Evolutionary conservation across 83 land plant genomes (phyloP).

Genomic region (Larix sibirica): DNA sequence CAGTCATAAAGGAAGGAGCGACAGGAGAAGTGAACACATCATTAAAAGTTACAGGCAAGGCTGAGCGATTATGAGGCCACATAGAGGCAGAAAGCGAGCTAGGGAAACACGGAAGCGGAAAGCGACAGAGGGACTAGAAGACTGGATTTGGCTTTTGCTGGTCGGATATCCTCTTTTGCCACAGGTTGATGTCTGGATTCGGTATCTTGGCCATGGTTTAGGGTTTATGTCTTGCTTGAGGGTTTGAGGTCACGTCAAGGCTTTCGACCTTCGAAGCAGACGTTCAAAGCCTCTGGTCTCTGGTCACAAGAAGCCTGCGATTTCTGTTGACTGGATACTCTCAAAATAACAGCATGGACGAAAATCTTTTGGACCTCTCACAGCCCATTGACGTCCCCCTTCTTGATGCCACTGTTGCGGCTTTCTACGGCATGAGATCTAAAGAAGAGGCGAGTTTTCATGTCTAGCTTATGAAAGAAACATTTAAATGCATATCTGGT

Average conservation of each 20-base stretch:
- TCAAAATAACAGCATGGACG: constrained; percentile 48
- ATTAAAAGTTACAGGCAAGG: neutral
- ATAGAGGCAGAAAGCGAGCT: neutral
- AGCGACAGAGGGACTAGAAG: neutral
- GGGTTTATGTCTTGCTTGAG: neutral
- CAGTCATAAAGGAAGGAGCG: neutral
- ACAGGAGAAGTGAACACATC: neutral
- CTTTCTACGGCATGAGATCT: constrained; percentile 98
- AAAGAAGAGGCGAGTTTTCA: constrained; percentile 75
- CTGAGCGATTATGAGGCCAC: neutral
- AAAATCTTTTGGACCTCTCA: constrained; percentile 85
- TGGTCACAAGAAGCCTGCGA: too few relatives aligned
- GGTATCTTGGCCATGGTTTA: neutral
- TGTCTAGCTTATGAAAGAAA: too few relatives aligned
- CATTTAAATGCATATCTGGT: too few relatives aligned
- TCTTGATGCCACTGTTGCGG: constrained; percentile 97
- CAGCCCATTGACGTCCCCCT: constrained; percentile 95
- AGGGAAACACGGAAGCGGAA: neutral
- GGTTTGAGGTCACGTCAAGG: neutral
- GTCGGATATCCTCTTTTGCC: neutral
- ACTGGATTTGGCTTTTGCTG: neutral
- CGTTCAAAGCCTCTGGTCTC: too few relatives aligned
- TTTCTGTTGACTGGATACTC: too few relatives aligned
- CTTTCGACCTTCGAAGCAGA: neutral
- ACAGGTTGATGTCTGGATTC: neutral